Base-by-base conservation (phyloP, 345 rosid genomes). In the Adansonia digitata region DNA sequence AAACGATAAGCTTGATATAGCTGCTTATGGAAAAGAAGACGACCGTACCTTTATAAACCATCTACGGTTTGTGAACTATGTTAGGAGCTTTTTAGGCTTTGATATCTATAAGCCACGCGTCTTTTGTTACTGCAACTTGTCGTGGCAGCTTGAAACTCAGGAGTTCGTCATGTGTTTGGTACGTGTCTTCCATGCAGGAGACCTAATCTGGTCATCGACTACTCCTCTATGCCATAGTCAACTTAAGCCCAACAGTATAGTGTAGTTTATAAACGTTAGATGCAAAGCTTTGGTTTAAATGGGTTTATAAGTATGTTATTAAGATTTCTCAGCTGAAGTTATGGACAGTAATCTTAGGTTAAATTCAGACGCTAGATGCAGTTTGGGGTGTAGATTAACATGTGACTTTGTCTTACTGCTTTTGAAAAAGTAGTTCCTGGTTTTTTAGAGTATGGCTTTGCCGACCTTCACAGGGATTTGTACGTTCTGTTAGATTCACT, bases 361-460 rank as follows among this genome's bases (percentile, higher is more conserved):
- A 56, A 56, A 18, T 56, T 24, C 17, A 56, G 9, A 9, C 10
- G 10, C 60, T 1, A 13, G 3, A 24, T 63, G 69, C 37, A 39
- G 7, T 31, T 64, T 20, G 15, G 7, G 17, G 7, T 64, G 8
- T 18, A 26, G 56, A 45, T 68, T 22, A 45, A 46, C 20, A 15
- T 8, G 43, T 61, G 43, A 61, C 42, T 31, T 29, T 27, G 22
- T 43, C 31, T 24, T 68, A 20, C 72, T 45, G 72, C 55, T 24
- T 15, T 48, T 10, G 45, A 17, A 18, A 5, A 17, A 70, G 60
- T 70, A 18, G 17, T 51, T 70, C 9, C 24, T 42, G 37, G 29
- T 55, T 49, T 4, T 24, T 31, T 43, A 57, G 56, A 74, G 20
- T 20, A 89, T 85, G 91, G 88, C 88, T 55, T 77, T 83, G 43